Conservation (phyloP, 1,139 yeast species). For the Suhomyces panamericanus region DNA sequence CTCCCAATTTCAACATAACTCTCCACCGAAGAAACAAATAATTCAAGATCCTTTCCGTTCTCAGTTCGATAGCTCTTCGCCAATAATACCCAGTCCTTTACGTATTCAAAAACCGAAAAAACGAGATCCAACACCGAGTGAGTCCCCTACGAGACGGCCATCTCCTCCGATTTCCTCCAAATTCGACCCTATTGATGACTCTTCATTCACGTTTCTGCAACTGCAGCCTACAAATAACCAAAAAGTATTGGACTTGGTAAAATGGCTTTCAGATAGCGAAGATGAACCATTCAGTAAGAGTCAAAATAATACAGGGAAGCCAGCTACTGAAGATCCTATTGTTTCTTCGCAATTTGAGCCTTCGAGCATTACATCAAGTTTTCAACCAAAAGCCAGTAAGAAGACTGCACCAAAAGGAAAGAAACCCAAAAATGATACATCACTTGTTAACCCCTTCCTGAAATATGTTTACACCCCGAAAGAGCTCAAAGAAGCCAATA, state of each 20-base stretch:
- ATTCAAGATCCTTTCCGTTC: conserved; percentile 1
- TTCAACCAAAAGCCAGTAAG: neutral
- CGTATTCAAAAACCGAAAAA: neutral
- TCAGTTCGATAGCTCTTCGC: conserved; percentile 9
- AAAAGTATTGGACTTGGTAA: conserved; percentile 21
- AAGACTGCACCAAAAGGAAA: neutral
- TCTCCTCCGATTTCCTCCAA: conserved; percentile 8
- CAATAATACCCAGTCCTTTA: conserved; percentile 3
- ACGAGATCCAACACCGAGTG: neutral
- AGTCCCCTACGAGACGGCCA: conserved; percentile 3
- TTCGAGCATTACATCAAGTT: neutral
- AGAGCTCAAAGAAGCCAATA: conserved; percentile 52
- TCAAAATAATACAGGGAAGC: neutral
- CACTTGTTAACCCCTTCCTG: conserved; percentile 7
- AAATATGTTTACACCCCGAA: conserved; percentile 22
- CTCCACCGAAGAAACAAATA: neutral
- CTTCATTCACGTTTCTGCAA: conserved; percentile 16
- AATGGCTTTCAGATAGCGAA: conserved; percentile 32
- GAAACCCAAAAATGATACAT: neutral
- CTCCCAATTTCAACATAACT: neutral
- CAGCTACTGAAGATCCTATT: neutral
- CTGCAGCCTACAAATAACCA: conserved; percentile 5
- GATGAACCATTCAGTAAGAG: conserved; percentile 14
- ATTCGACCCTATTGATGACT: conserved; percentile 15
- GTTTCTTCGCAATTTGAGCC: neutral